phyloP scores from a whole-genome alignment of 192 early-diverging fungal genomes.

The Coemansia sp. region DNA sequence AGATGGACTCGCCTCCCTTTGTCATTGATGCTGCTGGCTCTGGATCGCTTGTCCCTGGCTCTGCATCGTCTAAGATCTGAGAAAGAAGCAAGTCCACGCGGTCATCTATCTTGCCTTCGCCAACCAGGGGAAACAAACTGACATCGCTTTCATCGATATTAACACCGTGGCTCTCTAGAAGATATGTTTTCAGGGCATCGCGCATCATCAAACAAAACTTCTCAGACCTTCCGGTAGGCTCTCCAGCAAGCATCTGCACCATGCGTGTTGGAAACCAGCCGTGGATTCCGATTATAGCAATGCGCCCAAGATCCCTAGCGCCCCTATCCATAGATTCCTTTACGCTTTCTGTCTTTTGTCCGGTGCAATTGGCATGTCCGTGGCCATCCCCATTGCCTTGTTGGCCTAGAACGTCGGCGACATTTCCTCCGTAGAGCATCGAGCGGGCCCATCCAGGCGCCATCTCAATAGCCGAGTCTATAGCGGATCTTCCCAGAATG shows the following conservation, averaged over 20 bases:
- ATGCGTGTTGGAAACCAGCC: constrained; percentile 86
- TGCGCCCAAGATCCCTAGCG: constrained; percentile 36
- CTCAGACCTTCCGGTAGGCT: constrained; percentile 88
- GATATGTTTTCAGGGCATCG: constrained; percentile 61
- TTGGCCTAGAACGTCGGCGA: constrained; percentile 37
- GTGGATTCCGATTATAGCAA: constrained; percentile 85
- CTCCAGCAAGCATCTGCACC: constrained; percentile 76
- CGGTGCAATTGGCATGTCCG: background rate
- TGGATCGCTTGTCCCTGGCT: background rate
- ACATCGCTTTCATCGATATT: constrained; percentile 55
- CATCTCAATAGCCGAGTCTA: constrained; percentile 29
- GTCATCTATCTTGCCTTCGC: constrained; percentile 88
- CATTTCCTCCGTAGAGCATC: constrained; percentile 16
- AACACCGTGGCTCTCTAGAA: constrained; percentile 56
- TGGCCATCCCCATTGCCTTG: background rate
- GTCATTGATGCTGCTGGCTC: background rate
- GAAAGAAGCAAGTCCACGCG: constrained; percentile 81
- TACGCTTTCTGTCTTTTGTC: constrained; percentile 11
- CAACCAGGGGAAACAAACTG: constrained; percentile 81
- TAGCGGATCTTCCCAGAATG: constrained; percentile 14
- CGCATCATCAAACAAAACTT: constrained; percentile 91
- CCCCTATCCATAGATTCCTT: constrained; percentile 26
- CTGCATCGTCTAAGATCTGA: constrained; percentile 60
- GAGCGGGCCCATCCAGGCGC: constrained; percentile 46
- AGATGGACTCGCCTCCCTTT: constrained; percentile 6